Conservation (phyloP, 2,329 filamentous ascomycete genomes). For the Graphium sp. region DNA sequence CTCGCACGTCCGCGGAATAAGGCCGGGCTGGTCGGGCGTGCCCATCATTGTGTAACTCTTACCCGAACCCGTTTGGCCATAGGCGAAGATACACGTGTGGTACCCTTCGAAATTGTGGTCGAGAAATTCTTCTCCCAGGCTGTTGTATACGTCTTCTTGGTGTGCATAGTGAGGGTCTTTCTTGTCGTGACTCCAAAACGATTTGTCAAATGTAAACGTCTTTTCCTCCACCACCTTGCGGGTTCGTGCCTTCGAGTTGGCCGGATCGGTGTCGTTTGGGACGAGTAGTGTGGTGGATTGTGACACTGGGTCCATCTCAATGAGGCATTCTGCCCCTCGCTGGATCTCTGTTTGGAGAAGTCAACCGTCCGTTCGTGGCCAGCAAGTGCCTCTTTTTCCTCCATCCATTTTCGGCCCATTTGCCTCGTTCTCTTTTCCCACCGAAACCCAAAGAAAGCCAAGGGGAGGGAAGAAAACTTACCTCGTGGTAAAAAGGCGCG, state of each 20-base stretch:
- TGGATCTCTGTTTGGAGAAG: slow-evolving; percentile 56
- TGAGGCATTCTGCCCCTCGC: slow-evolving; percentile 65
- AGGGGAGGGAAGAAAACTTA: slow-evolving; percentile 19
- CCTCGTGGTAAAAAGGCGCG: slow-evolving; percentile 65
- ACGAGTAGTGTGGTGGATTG: slow-evolving; percentile 70
- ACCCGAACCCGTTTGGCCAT: slow-evolving; percentile 91
- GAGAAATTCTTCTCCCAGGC: slow-evolving; percentile 86
- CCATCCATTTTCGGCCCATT: slow-evolving; percentile 4
- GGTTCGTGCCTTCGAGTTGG: slow-evolving; percentile 41
- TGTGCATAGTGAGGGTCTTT: slow-evolving; percentile 72
- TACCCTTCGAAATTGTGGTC: slow-evolving; percentile 99
- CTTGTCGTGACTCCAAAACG: slow-evolving; percentile 87
- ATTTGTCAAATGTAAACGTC: slow-evolving; percentile 89
- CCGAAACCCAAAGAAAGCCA: slow-evolving; percentile 1
- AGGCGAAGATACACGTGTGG: slow-evolving; percentile 97
- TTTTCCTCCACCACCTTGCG: slow-evolving; percentile 75
- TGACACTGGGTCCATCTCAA: slow-evolving; percentile 77
- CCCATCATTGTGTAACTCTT: slow-evolving; percentile 99
- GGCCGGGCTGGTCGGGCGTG: slow-evolving; percentile 62
- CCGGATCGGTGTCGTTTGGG: slow-evolving; percentile 38
- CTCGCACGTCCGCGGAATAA: slow-evolving; percentile 90
- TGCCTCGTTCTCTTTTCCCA: slow-evolving; percentile 1
- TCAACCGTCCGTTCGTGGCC: too few relatives aligned
- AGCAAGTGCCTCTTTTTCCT: slow-evolving; percentile 4
- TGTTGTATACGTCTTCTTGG: slow-evolving; percentile 88